phyloP scores from a whole-genome alignment of 805 yeast genomes.

The Yarrowia sp. region DNA sequence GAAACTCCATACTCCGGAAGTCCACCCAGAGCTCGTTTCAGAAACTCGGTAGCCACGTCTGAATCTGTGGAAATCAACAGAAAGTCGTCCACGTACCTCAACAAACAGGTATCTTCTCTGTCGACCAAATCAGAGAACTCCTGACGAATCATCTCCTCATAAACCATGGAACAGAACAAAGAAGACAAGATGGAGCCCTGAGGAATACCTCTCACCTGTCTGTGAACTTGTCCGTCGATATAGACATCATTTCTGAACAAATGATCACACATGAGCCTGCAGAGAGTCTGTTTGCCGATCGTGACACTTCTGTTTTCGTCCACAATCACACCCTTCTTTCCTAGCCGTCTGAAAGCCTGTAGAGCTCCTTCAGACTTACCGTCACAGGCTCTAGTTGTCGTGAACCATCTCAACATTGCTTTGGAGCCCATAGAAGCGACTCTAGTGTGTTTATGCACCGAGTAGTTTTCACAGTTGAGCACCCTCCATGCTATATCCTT shows the following conservation, averaged over 20 bases:
- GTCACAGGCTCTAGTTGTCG: neutral
- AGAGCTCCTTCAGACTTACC: conserved; percentile 3
- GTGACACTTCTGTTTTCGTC: neutral
- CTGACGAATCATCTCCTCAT: conserved; percentile 5
- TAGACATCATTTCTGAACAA: conserved; percentile 11
- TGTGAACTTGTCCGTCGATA: neutral
- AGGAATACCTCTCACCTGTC: conserved; percentile 13
- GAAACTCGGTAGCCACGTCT: neutral
- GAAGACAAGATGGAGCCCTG: conserved; percentile 34
- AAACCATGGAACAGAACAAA: conserved; percentile 25
- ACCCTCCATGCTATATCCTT: neutral
- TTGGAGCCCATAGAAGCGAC: neutral
- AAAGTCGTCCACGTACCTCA: conserved; percentile 32
- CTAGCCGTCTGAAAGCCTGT: neutral
- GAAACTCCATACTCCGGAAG: conserved; percentile 18
- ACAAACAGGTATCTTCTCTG: conserved; percentile 4
- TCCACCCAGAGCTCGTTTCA: neutral
- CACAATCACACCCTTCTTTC: conserved; percentile 1
- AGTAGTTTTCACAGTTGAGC: neutral
- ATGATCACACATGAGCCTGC: conserved; percentile 3
- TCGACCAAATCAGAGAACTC: neutral
- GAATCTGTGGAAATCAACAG: conserved; percentile 4
- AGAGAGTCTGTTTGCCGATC: neutral
- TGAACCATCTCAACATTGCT: neutral
- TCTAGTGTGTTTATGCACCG: conserved; percentile 1